Percentiles rank a stretch among this genome's conserved stretches.
phyloP scores from a whole-genome alignment of 768 basidiomycete species.

The Coprinopsis sp. region DNA sequence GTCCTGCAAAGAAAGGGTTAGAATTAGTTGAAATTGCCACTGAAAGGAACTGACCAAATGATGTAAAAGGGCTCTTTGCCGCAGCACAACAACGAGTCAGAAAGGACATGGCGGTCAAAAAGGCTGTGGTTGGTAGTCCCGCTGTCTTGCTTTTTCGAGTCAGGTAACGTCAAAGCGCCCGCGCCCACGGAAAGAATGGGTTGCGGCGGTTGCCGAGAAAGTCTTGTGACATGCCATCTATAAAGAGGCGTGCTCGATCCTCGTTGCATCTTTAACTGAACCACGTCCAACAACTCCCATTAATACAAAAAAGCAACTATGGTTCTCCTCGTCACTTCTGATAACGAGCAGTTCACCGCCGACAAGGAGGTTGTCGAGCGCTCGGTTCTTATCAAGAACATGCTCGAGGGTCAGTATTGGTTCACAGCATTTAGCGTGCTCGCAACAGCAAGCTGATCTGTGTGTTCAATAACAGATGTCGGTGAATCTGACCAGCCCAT shows the following conservation, averaged over 20 bases:
- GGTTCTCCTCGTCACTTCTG: constrained; percentile 89
- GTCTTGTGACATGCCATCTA: constrained; percentile 25
- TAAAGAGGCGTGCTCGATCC: background rate
- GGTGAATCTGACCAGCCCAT: constrained; percentile 94
- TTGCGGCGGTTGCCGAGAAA: constrained; percentile 28
- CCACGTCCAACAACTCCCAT: constrained; percentile 17
- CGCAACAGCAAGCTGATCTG: too few species aligned
- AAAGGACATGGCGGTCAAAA: constrained; percentile 39
- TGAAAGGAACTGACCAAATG: constrained; percentile 28
- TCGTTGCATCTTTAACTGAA: constrained; percentile 14
- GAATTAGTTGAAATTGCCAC: constrained; percentile 2
- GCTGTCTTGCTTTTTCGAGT: constrained; percentile 11
- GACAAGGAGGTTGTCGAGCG: constrained; percentile 95
- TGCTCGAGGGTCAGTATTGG: constrained; percentile 81
- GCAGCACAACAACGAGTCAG: constrained; percentile 39
- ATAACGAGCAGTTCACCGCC: constrained; percentile 90
- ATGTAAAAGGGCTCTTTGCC: constrained; percentile 46
- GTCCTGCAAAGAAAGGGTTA: constrained; percentile 22
- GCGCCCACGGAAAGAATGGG: constrained; percentile 12
- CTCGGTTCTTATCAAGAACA: constrained; percentile 96
- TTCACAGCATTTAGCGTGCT: too few species aligned
- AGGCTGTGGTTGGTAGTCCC: background rate
- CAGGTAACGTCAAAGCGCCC: constrained; percentile 18
- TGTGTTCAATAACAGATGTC: constrained; percentile 55
- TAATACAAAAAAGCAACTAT: constrained; percentile 47